Evolutionary conservation across 495 filamentous ascomycete genomes (phyloP).

Genomic region (Cladorrhinum samala): DNA sequence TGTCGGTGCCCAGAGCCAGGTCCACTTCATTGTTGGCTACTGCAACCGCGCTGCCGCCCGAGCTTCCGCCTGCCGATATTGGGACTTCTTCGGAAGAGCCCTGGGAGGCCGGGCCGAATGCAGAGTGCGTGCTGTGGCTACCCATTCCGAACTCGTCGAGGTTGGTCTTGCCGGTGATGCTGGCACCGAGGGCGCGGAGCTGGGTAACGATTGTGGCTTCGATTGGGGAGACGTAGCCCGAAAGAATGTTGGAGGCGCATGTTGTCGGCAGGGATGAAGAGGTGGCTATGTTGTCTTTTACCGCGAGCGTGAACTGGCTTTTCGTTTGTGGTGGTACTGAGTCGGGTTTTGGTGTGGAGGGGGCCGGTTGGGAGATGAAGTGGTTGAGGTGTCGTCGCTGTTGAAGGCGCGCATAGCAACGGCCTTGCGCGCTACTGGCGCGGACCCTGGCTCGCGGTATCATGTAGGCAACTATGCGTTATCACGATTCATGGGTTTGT

Average conservation of each 20-base stretch:
- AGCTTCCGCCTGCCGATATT: constrained; percentile 78
- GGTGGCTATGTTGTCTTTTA: constrained; percentile 91
- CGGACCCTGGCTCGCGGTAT: constrained; percentile 17
- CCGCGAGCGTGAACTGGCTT: constrained; percentile 46
- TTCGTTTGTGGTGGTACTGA: neutral
- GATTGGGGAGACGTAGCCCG: constrained; percentile 67
- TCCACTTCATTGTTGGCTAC: constrained; percentile 66
- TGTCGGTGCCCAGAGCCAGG: constrained; percentile 86
- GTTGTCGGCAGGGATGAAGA: constrained; percentile 56
- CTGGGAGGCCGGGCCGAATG: constrained; percentile 58
- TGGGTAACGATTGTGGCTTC: constrained; percentile 72
- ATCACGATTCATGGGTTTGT: too few relatives aligned
- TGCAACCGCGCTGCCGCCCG: constrained; percentile 87
- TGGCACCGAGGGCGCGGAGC: constrained; percentile 58
- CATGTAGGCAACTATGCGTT: constrained; percentile 10
- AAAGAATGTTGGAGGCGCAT: constrained; percentile 72
- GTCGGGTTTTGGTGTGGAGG: neutral
- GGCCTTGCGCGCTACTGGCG: constrained; percentile 18
- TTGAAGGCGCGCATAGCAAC: constrained; percentile 14
- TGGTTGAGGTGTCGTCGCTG: constrained; percentile 27
- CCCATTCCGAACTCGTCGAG: constrained; percentile 99
- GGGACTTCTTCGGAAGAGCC: neutral
- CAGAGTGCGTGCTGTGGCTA: constrained; percentile 74
- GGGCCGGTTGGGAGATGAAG: constrained; percentile 17
- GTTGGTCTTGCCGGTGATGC: constrained; percentile 75